Conservation (phyloP, 345 rosid genomes). For the Ceriops tagal region DNA sequence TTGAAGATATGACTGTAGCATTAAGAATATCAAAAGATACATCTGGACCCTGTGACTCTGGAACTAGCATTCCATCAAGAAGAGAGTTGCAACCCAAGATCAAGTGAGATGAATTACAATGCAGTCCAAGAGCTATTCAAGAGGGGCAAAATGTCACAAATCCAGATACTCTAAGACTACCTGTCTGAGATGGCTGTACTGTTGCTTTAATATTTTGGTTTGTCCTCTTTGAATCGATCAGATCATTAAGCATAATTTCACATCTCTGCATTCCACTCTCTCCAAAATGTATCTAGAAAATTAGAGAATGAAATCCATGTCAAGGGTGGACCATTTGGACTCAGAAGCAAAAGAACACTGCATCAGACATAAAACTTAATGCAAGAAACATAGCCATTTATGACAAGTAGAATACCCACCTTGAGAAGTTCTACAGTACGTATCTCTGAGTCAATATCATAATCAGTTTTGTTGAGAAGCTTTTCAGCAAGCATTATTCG, state of each 20-base stretch:
- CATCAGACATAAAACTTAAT: neutral
- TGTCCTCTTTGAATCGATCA: constrained; percentile 94
- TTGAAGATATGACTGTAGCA: constrained; percentile 84
- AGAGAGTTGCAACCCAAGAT: constrained; percentile 9
- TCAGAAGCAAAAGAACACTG: neutral
- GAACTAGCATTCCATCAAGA: constrained; percentile 32
- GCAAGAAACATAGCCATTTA: constrained; percentile 3
- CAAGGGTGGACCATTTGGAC: constrained; percentile 7
- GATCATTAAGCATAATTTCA: constrained; percentile 96
- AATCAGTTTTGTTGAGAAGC: constrained; percentile 92
- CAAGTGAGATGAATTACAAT: constrained; percentile 10
- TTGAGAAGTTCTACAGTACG: constrained; percentile 97
- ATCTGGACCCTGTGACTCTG: constrained; percentile 40
- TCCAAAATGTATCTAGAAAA: constrained; percentile 87
- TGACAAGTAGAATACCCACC: constrained; percentile 34
- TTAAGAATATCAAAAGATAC: constrained; percentile 56
- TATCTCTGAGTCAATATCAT: constrained; percentile 88
- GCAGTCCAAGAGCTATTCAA: neutral
- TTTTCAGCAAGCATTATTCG: constrained; percentile 95
- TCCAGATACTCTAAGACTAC: constrained; percentile 27
- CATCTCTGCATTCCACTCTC: constrained; percentile 95
- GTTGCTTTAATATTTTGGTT: constrained; percentile 76
- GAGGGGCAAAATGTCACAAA: constrained; percentile 5
- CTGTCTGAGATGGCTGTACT: constrained; percentile 46
- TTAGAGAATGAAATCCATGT: constrained; percentile 3